Conservation (phyloP, 2,329 filamentous ascomycete species). For the Fusarium miscanthi region DNA sequence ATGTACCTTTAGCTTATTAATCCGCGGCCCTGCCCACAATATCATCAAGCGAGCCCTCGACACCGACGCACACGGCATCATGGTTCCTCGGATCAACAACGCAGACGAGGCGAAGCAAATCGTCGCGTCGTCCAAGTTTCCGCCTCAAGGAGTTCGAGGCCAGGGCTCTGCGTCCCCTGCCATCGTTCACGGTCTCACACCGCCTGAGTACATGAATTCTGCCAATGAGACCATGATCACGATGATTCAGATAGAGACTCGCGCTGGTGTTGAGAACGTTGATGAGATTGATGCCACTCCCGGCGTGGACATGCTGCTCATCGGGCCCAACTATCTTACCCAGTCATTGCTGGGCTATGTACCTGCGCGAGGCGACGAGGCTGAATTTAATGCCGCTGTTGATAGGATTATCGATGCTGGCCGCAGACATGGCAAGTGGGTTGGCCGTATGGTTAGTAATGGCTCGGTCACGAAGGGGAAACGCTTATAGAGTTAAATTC, state of each 20-base stretch:
- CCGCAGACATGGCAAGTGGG: slow-evolving; percentile 62
- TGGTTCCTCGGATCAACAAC: slow-evolving; percentile 57
- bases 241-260: slow-evolving; percentile 59
- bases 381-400: slow-evolving; percentile 59
- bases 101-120: slow-evolving; percentile 54
- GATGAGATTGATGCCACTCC: slow-evolving; percentile 53
- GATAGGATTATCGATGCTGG: slow-evolving; percentile 59
- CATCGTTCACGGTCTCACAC: slow-evolving; percentile 52
- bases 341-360: slow-evolving; percentile 54
- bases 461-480: slow-evolving; percentile 52
- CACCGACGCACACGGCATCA: slow-evolving; percentile 57
- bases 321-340: slow-evolving; percentile 59
- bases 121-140: slow-evolving; percentile 58
- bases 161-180: slow-evolving; percentile 58
- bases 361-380: slow-evolving; percentile 59
- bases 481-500: no score
- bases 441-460: slow-evolving; percentile 60
- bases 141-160: slow-evolving; percentile 56
- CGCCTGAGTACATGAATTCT: slow-evolving; percentile 55
- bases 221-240: slow-evolving; percentile 58
- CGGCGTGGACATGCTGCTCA: slow-evolving; percentile 57
- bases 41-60: slow-evolving; percentile 58
- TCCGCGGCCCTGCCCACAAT: slow-evolving; percentile 41
- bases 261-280: slow-evolving; percentile 57
- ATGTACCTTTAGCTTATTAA: no score